These are phyloP conservation scores for Helichrysum umbraculigerum DNA, from an alignment of 129 eudicot species.

Conservation along the genomic window DNA sequence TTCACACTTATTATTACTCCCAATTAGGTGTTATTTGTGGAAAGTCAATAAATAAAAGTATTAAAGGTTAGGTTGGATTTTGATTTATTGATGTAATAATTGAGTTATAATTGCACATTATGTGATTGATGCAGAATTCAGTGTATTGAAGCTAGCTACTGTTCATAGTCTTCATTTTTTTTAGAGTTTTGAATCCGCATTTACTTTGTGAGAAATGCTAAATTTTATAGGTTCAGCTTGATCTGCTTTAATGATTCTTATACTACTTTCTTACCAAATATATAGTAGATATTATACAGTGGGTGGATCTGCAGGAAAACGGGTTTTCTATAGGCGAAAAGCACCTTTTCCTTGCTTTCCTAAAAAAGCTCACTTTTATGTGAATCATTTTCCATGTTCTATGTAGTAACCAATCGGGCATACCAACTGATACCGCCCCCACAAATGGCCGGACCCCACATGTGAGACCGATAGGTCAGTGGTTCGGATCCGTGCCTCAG, in stretches of 20 bases:
- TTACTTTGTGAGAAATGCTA: conserved; percentile 8
- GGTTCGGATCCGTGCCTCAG: no score
- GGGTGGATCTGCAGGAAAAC: background rate
- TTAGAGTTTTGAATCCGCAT: conserved; percentile 20
- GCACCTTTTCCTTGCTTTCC: no score
- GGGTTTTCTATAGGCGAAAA: background rate
- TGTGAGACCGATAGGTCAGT: no score
- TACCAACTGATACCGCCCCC: no score
- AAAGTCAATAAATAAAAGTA: background rate
- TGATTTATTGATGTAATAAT: background rate
- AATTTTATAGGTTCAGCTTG: conserved; percentile 4
- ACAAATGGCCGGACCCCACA: no score
- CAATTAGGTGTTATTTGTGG: background rate
- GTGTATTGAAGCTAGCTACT: conserved; percentile 25
- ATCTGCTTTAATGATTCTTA: conserved; percentile 1
- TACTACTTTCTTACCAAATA: no score
- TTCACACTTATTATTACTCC: background rate
- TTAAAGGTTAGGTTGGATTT: no score
- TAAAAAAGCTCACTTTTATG: background rate
- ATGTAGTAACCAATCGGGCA: no score
- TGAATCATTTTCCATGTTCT: background rate
- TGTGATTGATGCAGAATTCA: conserved; percentile 16
- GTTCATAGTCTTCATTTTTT: background rate
- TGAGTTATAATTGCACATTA: background rate
- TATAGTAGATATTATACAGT: no score